phyloP scores from a whole-genome alignment of 108 stramenopile genomes.

The Cyclotella baltica region DNA sequence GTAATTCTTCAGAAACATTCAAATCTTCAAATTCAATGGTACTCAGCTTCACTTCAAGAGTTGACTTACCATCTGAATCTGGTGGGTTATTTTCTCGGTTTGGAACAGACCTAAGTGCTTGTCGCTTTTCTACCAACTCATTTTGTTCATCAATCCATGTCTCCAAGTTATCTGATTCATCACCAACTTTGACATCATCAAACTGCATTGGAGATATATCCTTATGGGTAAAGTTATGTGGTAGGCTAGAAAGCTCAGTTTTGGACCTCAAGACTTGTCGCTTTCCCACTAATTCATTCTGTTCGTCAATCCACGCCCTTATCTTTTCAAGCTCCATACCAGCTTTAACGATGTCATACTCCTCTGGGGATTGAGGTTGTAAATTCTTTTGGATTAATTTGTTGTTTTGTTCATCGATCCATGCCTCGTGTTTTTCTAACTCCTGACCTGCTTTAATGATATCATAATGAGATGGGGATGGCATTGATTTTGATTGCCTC shows the following conservation, averaged over 20 bases:
- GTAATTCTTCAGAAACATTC: no score
- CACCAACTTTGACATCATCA: background rate
- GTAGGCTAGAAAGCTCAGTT: background rate
- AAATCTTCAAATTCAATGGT: no score
- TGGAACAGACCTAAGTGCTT: background rate
- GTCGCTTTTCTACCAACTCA: conserved; percentile 9
- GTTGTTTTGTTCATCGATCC: conserved; percentile 10
- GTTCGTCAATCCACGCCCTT: background rate
- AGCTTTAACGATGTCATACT: background rate
- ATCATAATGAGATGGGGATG: background rate
- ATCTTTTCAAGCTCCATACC: background rate
- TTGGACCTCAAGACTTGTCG: background rate
- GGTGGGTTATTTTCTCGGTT: background rate
- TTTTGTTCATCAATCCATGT: conserved; percentile 4
- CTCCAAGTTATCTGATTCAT: background rate
- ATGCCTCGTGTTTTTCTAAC: background rate
- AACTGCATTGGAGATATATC: no score
- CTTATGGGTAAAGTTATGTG: no score
- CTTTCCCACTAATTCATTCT: conserved; percentile 2
- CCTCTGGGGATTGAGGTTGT: no score
- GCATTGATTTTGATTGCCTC: conserved; percentile 21
- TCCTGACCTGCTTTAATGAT: background rate
- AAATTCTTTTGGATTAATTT: no score
- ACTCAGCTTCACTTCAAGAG: no score
- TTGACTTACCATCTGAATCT: no score